Conservation (phyloP, 495 filamentous ascomycete species). For the Tuber aestivum region DNA sequence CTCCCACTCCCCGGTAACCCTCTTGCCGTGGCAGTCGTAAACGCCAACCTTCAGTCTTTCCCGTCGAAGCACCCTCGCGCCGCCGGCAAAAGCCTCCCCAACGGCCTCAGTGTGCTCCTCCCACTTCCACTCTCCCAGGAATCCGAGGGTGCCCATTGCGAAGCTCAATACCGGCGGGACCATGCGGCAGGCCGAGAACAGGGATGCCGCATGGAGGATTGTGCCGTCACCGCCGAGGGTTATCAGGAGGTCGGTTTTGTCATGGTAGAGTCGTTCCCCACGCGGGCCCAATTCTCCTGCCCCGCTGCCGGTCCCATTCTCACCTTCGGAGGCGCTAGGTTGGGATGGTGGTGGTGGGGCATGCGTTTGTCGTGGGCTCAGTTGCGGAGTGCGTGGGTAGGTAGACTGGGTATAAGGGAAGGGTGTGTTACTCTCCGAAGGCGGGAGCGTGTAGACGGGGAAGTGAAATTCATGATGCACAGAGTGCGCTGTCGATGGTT, state of each 20-base stretch:
- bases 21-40: constrained; percentile 56
- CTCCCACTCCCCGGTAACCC: constrained; percentile 37
- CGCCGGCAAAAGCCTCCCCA: constrained; percentile 64
- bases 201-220: constrained; percentile 80
- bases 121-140: constrained; percentile 95
- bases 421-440: constrained; percentile 42
- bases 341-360: constrained; percentile 9
- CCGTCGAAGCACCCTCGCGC: constrained; percentile 58
- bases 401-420: constrained; percentile 46
- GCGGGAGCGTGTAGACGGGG: constrained; percentile 61
- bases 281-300: not conserved
- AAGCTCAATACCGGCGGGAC: constrained; percentile 93
- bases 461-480: constrained; percentile 69
- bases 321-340: not conserved
- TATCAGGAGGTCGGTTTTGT: constrained; percentile 78
- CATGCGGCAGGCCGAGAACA: constrained; percentile 73
- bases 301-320: not conserved
- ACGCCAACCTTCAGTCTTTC: constrained; percentile 79
- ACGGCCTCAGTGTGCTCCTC: constrained; percentile 82
- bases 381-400: constrained; percentile 36
- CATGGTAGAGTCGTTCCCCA: constrained; percentile 47
- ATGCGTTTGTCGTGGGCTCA: constrained; percentile 6
- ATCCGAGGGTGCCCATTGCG: constrained; percentile 93
- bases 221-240: constrained; percentile 95
- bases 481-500: constrained; percentile 63